Percentiles rank a stretch among this genome's conserved stretches.
phyloP scores from a whole-genome alignment of 192 early-diverging fungal genomes.

The Backusella circina region DNA sequence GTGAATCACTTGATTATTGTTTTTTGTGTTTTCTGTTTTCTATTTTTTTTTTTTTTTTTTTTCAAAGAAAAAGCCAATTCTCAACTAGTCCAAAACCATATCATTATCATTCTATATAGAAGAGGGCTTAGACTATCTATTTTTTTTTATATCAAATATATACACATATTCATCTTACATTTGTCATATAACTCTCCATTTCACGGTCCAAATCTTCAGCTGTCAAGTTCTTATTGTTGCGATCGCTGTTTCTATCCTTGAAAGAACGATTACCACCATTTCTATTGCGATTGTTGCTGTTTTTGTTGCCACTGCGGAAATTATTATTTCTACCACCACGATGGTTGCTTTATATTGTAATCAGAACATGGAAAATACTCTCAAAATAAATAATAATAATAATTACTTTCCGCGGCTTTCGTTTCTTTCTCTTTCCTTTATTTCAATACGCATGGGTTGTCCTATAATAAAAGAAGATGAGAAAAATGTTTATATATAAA shows the following conservation, averaged over 20 bases:
- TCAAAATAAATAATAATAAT: neutral
- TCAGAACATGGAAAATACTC: neutral
- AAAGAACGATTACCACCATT: neutral
- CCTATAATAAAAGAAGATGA: neutral
- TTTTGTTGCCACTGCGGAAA: neutral
- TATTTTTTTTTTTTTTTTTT: neutral
- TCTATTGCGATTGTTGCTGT: neutral
- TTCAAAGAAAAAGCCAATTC: neutral
- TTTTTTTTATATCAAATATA: too few species aligned
- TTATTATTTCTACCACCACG: neutral
- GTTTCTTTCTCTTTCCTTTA: neutral
- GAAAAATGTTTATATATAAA: neutral
- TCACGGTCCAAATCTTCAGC: constrained; percentile 50
- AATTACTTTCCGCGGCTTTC: neutral
- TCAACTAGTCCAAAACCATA: constrained; percentile 9
- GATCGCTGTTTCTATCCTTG: neutral
- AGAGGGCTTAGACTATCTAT: too few species aligned
- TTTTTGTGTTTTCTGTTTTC: neutral
- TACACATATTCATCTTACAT: constrained; percentile 11
- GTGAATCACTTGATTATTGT: neutral
- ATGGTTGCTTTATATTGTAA: neutral
- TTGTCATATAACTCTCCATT: constrained; percentile 55
- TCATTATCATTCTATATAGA: constrained; percentile 6
- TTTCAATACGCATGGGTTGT: constrained; percentile 25
- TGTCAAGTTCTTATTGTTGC: constrained; percentile 12